A percentile compares a stretch with the other conserved stretches of the same genome.
These are phyloP conservation scores for Diatrype stigma DNA, from an alignment of 2,329 filamentous ascomycete genomes.

Conservation along the genomic window DNA sequence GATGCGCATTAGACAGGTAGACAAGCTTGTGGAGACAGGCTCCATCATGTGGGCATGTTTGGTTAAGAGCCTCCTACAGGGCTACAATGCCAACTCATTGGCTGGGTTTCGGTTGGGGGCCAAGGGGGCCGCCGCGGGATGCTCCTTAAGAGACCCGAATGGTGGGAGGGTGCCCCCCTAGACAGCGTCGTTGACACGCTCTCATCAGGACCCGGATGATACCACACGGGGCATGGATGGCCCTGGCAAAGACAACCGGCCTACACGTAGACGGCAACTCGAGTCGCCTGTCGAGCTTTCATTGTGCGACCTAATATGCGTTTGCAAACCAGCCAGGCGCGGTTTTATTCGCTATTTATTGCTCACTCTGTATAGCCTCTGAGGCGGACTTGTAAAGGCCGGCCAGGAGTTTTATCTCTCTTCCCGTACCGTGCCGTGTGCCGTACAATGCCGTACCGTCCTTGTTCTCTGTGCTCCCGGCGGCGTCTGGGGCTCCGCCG, in stretches of 20 bases:
- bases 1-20: constrained; percentile 2
- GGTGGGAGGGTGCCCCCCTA: background rate
- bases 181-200: background rate
- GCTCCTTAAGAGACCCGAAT: constrained; percentile 18
- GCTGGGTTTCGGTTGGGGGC: too few species aligned
- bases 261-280: background rate
- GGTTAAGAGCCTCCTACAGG: constrained; percentile 26
- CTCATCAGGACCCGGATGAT: background rate
- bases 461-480: background rate
- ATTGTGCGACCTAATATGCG: background rate
- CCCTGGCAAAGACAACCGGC: background rate
- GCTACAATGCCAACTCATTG: constrained; percentile 22
- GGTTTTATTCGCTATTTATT: background rate
- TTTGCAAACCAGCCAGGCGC: background rate
- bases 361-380: background rate
- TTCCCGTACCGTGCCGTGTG: too few species aligned
- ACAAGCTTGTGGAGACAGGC: constrained; percentile 12
- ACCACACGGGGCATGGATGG: background rate
- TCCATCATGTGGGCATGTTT: constrained; percentile 23
- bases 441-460: too few species aligned
- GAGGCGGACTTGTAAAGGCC: too few species aligned
- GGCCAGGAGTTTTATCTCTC: too few species aligned
- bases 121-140: constrained; percentile 19
- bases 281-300: background rate
- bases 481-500: background rate